Conservation (phyloP, 2,329 filamentous ascomycete species). For the Ascochyta lentis region DNA sequence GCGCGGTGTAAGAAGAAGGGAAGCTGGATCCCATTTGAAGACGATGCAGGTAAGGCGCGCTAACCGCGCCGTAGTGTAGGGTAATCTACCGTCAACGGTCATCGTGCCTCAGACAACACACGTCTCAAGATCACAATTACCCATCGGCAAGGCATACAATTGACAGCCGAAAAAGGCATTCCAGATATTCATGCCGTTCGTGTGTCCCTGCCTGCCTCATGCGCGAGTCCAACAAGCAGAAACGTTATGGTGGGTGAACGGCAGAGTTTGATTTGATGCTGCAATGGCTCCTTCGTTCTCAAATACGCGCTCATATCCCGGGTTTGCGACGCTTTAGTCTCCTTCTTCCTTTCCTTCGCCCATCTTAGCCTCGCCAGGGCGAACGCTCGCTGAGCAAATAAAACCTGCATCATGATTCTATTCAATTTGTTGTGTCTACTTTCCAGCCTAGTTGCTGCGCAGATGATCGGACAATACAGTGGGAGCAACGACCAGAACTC, state of each 20-base stretch:
- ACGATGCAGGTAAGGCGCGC: too few species aligned
- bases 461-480: constrained; percentile 37
- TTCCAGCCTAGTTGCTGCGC: constrained; percentile 26
- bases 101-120: constrained; percentile 21
- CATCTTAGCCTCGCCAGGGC: constrained; percentile 5
- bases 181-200: neutral
- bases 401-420: constrained; percentile 20
- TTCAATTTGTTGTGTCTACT: constrained; percentile 29
- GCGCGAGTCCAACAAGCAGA: neutral
- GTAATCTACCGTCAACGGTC: neutral
- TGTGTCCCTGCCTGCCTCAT: neutral
- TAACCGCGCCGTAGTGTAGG: neutral
- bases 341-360: neutral
- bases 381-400: neutral
- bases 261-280: constrained; percentile 15
- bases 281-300: constrained; percentile 25
- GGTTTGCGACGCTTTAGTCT: constrained; percentile 32
- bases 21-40: too few species aligned
- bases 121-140: constrained; percentile 24
- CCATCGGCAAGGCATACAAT: neutral
- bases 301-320: constrained; percentile 33
- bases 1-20: too few species aligned
- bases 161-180: neutral
- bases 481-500: constrained; percentile 29
- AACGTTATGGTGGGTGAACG: constrained; percentile 2